These are phyloP conservation scores for Emergomyces africanus DNA, from an alignment of 2,329 filamentous ascomycete species.

Conservation along the genomic window DNA sequence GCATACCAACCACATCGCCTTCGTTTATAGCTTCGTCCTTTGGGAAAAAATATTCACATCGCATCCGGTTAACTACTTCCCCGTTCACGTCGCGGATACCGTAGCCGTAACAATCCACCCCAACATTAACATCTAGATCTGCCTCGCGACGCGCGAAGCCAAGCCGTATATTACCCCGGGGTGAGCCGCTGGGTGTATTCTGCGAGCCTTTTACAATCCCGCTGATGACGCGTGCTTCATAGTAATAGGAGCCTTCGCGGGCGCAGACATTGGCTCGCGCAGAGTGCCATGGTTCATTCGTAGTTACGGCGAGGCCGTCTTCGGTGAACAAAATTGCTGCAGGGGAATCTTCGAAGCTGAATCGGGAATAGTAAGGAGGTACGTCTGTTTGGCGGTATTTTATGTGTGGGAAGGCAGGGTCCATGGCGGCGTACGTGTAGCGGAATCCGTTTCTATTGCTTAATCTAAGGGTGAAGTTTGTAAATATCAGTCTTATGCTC, in stretches of 20 bases:
- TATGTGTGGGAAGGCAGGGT: slow-evolving; percentile 75
- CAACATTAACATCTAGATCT: slow-evolving; percentile 45
- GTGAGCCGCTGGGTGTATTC: slow-evolving; percentile 12
- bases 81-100: slow-evolving; percentile 80
- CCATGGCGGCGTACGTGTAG: slow-evolving; percentile 82
- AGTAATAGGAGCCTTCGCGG: slow-evolving; percentile 82
- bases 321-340: slow-evolving; percentile 72
- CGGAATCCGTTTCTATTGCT: slow-evolving; percentile 63
- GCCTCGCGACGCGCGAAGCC: slow-evolving; percentile 36
- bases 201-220: slow-evolving; percentile 36
- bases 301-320: slow-evolving; percentile 64
- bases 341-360: slow-evolving; percentile 88
- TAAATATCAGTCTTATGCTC: neutral
- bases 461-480: slow-evolving; percentile 24
- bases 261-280: slow-evolving; percentile 82
- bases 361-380: slow-evolving; percentile 66
- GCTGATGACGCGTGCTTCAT: slow-evolving; percentile 78
- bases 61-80: slow-evolving; percentile 85
- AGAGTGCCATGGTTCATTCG: slow-evolving; percentile 86
- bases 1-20: slow-evolving; percentile 86
- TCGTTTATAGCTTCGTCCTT: slow-evolving; percentile 67
- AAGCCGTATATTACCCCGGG: slow-evolving; percentile 36
- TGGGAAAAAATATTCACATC: slow-evolving; percentile 80
- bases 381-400: slow-evolving; percentile 85
- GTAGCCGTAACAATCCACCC: slow-evolving; percentile 92